These are phyloP conservation scores for Exserohilum turcica DNA, from an alignment of 2,329 filamentous ascomycete species.

Conservation along the genomic window DNA sequence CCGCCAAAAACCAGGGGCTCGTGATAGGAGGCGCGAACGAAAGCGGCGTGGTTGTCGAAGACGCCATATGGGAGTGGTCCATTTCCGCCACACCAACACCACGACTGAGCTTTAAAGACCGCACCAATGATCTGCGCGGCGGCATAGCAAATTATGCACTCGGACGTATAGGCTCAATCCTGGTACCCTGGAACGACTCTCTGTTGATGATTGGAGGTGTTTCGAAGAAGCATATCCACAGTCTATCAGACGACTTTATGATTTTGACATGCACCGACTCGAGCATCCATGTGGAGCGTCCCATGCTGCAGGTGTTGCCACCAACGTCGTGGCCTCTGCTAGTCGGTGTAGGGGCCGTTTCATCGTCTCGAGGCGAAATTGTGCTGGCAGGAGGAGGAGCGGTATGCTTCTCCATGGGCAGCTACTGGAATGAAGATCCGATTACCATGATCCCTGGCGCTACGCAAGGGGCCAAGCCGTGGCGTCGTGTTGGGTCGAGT, in stretches of 20 bases:
- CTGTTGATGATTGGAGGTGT: constrained; percentile 61
- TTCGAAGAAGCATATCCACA: constrained; percentile 34
- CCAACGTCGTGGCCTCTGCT: constrained; percentile 66
- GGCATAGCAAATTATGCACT: constrained; percentile 32
- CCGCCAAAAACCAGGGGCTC: constrained; percentile 60
- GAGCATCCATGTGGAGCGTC: constrained; percentile 26
- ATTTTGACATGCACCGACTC: constrained; percentile 27
- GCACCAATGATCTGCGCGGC: constrained; percentile 31
- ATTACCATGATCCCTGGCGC: constrained; percentile 26
- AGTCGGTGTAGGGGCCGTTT: constrained; percentile 67
- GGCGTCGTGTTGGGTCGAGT: constrained; percentile 20
- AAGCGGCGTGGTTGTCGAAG: constrained; percentile 66
- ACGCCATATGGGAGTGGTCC: constrained; percentile 68
- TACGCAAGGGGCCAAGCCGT: constrained; percentile 22
- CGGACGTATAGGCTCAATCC: constrained; percentile 59
- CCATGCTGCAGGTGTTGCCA: constrained; percentile 21
- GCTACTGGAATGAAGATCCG: constrained; percentile 69
- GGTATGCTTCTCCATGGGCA: constrained; percentile 89
- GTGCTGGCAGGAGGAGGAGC: constrained; percentile 78
- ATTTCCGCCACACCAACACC: constrained; percentile 41
- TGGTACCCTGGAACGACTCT: constrained; percentile 53
- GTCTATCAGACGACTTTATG: constrained; percentile 36
- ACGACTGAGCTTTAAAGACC: constrained; percentile 36
- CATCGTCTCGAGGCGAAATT: constrained; percentile 56
- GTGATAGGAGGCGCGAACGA: constrained; percentile 72